Evolutionary conservation across 176 grass and related monocot genomes (phyloP), one percentile per base, ranked within the genome.

Genomic region (Eleusine coracana): DNA sequence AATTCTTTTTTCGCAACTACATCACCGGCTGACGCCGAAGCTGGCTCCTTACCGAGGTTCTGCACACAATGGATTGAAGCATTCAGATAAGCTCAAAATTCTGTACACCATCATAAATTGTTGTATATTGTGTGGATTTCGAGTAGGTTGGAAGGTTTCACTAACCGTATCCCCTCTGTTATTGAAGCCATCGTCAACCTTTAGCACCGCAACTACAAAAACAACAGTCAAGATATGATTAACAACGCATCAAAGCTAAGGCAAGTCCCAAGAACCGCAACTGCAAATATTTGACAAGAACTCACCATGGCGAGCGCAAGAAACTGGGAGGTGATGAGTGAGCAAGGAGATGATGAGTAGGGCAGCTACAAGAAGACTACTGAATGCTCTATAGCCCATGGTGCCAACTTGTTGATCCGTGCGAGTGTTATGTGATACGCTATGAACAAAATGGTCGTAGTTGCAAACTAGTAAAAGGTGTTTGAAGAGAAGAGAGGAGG

Each of bases 251-350:
- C 80, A 73, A 39, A 34, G 31, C 16, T 13, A 29, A 40, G 13
- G 39, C 52, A 74, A 65, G 45, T 63, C 23, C 37, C 39, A 71
- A 70, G n/a, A 8, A 70, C 8, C 4, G 10, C 14, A 69, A 40
- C 31, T 39, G n/a, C 14, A 55, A 28, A 52, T 18, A 42, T 36
- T 10, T 62, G 4, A 8, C 25, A 58, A 36, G 18, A 50, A 83
- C 88, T 69, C 84, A 86, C 88, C 84, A 27, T 90, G 80, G 74
- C 88, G 79, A 83, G 74, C 79, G 36, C 13, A 4, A 1, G 79
- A 84, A 41, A 3, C 0, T 8, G 83, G 83, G 3, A 82, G 74
- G 83, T 14, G 79, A 29, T 3, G 67, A 44, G 6, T 16, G 68
- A 86, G 68, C 68, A 83, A 31, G 75, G 60, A 25, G 25, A 25